Percentiles rank a stretch among this genome's conserved stretches.
These are phyloP conservation scores for Boeremia lycopersici DNA, from an alignment of 2,329 filamentous ascomycete genomes.

Conservation along the genomic window DNA sequence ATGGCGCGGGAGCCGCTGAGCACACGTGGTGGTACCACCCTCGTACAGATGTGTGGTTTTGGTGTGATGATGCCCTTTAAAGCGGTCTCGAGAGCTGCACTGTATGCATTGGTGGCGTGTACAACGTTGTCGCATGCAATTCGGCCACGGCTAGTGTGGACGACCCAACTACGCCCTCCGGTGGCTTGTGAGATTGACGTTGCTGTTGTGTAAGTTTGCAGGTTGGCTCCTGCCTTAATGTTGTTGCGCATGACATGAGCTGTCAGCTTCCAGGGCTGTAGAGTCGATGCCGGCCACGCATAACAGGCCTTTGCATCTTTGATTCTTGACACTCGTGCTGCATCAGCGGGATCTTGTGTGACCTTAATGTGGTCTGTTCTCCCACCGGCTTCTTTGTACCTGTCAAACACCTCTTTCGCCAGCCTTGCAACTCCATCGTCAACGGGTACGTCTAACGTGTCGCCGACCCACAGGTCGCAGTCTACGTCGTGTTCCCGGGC, in stretches of 20 bases:
- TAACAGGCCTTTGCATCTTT: conserved; percentile 33
- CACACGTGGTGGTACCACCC: conserved; percentile 27
- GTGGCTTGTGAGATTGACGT: conserved; percentile 10
- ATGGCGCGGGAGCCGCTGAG: conserved; percentile 28
- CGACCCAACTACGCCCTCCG: conserved; percentile 17
- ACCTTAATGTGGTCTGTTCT: conserved; percentile 31
- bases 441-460: conserved; percentile 34
- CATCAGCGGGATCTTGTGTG: conserved; percentile 26
- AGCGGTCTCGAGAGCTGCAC: conserved; percentile 30
- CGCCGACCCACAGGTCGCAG: conserved; percentile 38
- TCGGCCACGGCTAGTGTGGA: conserved; percentile 27
- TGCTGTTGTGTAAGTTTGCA: conserved; percentile 32
- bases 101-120: conserved; percentile 36
- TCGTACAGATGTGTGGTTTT: conserved; percentile 39
- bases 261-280: conserved; percentile 38
- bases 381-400: conserved; percentile 28
- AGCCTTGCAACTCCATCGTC: conserved; percentile 31
- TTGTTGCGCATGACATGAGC: conserved; percentile 35
- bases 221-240: conserved; percentile 24
- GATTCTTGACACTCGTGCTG: conserved; percentile 21
- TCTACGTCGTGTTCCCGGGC: conserved; percentile 30
- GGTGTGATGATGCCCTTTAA: conserved; percentile 32
- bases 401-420: conserved; percentile 26
- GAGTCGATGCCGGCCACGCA: conserved; percentile 32
- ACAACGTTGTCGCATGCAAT: conserved; percentile 29